Evolutionary conservation across 768 basidiomycete genomes (phyloP).

Genomic region (Mycena filopes): DNA sequence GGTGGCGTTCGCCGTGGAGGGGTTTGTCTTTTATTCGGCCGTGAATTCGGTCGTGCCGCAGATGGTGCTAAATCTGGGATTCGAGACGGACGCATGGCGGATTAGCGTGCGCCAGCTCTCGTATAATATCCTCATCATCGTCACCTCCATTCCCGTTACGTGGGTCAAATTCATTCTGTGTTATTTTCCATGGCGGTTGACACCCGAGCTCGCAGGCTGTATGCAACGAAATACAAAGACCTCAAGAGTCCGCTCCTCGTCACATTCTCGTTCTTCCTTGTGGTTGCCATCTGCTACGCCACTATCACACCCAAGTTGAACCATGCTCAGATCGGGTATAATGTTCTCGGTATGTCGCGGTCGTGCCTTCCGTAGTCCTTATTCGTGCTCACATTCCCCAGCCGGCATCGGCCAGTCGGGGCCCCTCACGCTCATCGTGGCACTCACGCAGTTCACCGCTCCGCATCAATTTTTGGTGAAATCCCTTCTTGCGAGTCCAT

Average conservation of each 20-base stretch:
- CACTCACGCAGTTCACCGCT: constrained; percentile 33
- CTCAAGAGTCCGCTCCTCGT: constrained; percentile 31
- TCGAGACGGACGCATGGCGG: constrained; percentile 34
- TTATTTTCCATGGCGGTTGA: neutral
- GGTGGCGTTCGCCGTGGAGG: constrained; percentile 34
- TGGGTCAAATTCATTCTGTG: constrained; percentile 7
- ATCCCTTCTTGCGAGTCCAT: neutral
- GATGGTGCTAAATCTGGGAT: constrained; percentile 30
- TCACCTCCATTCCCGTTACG: constrained; percentile 32
- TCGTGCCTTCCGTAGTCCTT: neutral
- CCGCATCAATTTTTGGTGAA: constrained; percentile 31
- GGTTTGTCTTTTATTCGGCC: constrained; percentile 33
- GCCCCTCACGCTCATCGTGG: constrained; percentile 34
- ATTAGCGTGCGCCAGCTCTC: constrained; percentile 32
- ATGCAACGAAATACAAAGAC: constrained; percentile 34
- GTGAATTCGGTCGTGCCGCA: constrained; percentile 33
- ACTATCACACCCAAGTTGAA: constrained; percentile 35
- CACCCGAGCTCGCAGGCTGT: constrained; percentile 5
- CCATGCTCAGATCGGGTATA: constrained; percentile 33
- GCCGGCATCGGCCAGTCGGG: constrained; percentile 36
- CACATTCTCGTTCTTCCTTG: constrained; percentile 34
- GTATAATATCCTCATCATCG: constrained; percentile 26
- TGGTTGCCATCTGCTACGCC: constrained; percentile 35
- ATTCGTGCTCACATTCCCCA: neutral
- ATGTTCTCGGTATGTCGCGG: constrained; percentile 13